These are phyloP conservation scores for Kazachstania sp. DNA, from an alignment of 1,139 yeast species.

Conservation along the genomic window DNA sequence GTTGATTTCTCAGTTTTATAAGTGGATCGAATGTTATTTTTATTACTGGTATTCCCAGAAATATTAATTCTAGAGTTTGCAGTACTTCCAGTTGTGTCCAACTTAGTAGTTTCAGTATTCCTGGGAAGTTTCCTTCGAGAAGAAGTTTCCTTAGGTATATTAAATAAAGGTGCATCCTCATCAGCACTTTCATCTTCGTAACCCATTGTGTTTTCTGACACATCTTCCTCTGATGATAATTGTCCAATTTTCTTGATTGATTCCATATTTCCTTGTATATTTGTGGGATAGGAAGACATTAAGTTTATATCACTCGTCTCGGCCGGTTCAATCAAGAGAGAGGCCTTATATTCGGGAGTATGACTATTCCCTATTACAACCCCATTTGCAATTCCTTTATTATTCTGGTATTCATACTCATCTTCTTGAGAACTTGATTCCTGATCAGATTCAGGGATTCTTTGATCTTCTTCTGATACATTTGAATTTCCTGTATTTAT, in stretches of 20 bases:
- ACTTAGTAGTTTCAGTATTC: neutral
- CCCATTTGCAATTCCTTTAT: no score
- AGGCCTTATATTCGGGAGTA: neutral
- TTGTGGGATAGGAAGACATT: neutral
- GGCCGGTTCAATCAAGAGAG: neutral
- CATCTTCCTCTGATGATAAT: conserved; percentile 21
- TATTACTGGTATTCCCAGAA: conserved; percentile 9
- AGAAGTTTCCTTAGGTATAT: neutral
- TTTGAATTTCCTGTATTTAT: conserved; percentile 2
- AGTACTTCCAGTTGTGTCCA: neutral
- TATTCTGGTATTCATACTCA: conserved; percentile 1
- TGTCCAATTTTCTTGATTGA: conserved; percentile 22
- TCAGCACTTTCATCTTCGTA: conserved; percentile 9
- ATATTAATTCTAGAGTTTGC: neutral
- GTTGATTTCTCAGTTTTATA: neutral
- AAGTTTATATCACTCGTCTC: conserved; percentile 2
- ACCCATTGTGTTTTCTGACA: conserved; percentile 5
- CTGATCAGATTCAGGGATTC: conserved; percentile 28
- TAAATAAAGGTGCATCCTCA: conserved; percentile 5
- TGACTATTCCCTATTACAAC: no score
- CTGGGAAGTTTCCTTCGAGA: neutral
- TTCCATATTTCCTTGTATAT: conserved; percentile 2
- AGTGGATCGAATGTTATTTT: neutral
- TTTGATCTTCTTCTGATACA: conserved; percentile 9
- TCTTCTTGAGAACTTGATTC: conserved; percentile 20